These are phyloP conservation scores for Abeoforma whisleri DNA, from an alignment of 78 protist species.

Conservation along the genomic window DNA sequence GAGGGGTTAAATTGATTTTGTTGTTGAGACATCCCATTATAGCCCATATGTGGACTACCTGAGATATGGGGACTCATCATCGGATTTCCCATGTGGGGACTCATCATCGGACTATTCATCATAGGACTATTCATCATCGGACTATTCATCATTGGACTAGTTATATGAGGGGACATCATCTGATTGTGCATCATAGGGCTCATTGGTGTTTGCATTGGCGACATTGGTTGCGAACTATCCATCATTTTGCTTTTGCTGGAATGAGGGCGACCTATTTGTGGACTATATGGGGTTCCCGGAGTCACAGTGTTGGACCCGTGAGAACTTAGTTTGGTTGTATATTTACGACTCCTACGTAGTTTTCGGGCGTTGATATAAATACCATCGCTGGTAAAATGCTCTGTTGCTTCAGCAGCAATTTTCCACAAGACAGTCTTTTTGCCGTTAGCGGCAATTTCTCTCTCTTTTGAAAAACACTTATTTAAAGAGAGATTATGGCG, in stretches of 20 bases:
- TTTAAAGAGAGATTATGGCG: constrained; percentile 53
- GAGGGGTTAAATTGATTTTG: too few relatives aligned
- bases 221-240: too few relatives aligned
- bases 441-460: background rate
- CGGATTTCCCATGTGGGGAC: too few relatives aligned
- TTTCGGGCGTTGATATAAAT: background rate
- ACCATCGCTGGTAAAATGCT: constrained; percentile 15
- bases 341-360: background rate
- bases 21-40: too few relatives aligned
- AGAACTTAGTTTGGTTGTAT: background rate
- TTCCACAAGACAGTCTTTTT: constrained; percentile 34
- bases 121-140: too few relatives aligned
- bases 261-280: background rate
- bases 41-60: too few relatives aligned
- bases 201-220: too few relatives aligned
- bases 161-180: too few relatives aligned
- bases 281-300: background rate
- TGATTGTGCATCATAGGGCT: too few relatives aligned
- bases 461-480: constrained; percentile 10
- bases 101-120: too few relatives aligned
- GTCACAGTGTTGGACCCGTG: background rate
- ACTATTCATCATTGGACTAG: too few relatives aligned
- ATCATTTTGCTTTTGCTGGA: background rate
- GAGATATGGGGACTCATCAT: too few relatives aligned
- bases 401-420: constrained; percentile 13